Base-by-base conservation (phyloP, 805 yeast species). In the Lipomyces chichibuensis region DNA sequence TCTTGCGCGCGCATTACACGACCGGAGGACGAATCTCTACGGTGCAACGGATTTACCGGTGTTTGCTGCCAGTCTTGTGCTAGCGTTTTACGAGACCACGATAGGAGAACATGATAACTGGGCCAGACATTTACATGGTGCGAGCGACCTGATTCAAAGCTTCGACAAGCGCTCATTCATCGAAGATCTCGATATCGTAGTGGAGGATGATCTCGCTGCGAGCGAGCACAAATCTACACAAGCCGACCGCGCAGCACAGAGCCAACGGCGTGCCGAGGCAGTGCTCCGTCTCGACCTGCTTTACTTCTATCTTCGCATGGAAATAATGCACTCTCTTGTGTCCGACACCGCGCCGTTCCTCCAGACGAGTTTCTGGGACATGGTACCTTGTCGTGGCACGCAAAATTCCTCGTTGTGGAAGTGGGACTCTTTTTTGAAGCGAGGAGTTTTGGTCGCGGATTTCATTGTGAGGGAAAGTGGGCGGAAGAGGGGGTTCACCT, bases 41-140 rank as follows among this genome's bases (percentile, higher is more conserved):
- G 20, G 35, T 6, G 25, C 49, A 17, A 39, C 43, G 27, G 66
- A 63, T 29, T 25, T 60, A 11, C 61, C 66, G 25, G 23, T 63
- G 23, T 60, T 66, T 27, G 66, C 69, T n/a, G 69, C 66, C 3
- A 63, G 60, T 23, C 53, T 66, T 43, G 27, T 61, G n/a, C 62
- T 66, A 8, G 65, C 63, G 13, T 57, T 53, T 33, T 66, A 66
- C 62, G 69, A 66, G 43, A 60, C 62, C 46, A 23, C 58, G 39
- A 63, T 56, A 1, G 69, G 66, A 49, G 69, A 63, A 46, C 66
- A 66, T 43, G 66, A 63, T 23, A 66, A 60, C 35, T 63, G 69
- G 69, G 65, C 64, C 11, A 59, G 69, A 13, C 69, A 66, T 57
- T 27, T 66, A 13, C 27, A 20, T 49, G 69, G 66, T 37, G 69